A percentile compares a stretch with the other conserved stretches of the same genome.
Conservation (phyloP, 2,329 filamentous ascomycete species). For the Keithomyces neogunnii region DNA sequence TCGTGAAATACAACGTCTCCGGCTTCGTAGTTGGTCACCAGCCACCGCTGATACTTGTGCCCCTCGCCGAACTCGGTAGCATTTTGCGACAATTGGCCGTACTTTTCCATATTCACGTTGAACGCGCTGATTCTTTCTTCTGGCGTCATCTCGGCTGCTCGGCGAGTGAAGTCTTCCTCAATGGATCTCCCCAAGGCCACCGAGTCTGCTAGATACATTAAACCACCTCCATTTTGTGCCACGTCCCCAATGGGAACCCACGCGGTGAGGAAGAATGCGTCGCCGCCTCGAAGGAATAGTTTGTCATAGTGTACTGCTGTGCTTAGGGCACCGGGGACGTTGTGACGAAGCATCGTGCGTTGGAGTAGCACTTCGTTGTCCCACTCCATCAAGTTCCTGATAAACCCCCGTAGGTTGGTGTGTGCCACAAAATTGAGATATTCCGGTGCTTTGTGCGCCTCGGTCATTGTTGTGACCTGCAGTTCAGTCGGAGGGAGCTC, state of each 20-base stretch:
- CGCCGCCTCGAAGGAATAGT: slow-evolving; percentile 44
- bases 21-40: slow-evolving; percentile 24
- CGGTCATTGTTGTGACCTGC: slow-evolving; percentile 1
- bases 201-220: slow-evolving; percentile 1
- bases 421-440: slow-evolving; percentile 4
- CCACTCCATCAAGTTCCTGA: slow-evolving; percentile 8
- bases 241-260: slow-evolving; percentile 41
- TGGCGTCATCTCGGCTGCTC: slow-evolving; percentile 36
- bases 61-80: slow-evolving; percentile 24
- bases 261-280: slow-evolving; percentile 42
- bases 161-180: slow-evolving; percentile 35
- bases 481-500: slow-evolving; percentile 1
- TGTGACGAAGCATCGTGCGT: slow-evolving; percentile 28
- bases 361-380: slow-evolving; percentile 14
- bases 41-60: slow-evolving; percentile 17
- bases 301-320: slow-evolving; percentile 52
- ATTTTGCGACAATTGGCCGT: slow-evolving; percentile 40
- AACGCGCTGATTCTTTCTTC: slow-evolving; percentile 41
- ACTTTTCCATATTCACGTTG: slow-evolving; percentile 49
- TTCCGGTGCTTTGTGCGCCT: slow-evolving; percentile 4
- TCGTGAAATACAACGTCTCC: slow-evolving; percentile 26
- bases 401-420: slow-evolving; percentile 1
- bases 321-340: slow-evolving; percentile 1
- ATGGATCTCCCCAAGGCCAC: not conserved
- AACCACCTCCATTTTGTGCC: slow-evolving; percentile 34